phyloP scores from a whole-genome alignment of 768 basidiomycete genomes.

The Boletus vermiculosoides region DNA sequence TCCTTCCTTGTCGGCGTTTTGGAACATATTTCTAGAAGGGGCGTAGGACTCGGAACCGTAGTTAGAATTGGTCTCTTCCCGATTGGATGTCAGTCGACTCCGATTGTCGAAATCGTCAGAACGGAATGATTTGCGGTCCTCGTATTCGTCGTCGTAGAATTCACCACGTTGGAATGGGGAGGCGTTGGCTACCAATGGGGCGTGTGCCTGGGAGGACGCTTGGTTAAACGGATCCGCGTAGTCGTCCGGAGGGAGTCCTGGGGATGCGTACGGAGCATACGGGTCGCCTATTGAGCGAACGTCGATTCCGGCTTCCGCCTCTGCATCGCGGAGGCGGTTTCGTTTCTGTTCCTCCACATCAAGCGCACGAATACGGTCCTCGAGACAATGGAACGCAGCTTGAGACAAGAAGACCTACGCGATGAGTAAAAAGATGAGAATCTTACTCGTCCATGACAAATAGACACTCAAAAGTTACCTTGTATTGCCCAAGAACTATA shows the following conservation, averaged over 20 bases:
- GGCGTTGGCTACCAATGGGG: constrained; percentile 82
- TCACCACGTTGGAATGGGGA: constrained; percentile 80
- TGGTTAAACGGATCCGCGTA: constrained; percentile 54
- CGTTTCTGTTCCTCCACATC: constrained; percentile 88
- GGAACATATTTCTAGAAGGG: constrained; percentile 95
- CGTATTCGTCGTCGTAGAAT: constrained; percentile 75
- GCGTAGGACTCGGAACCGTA: constrained; percentile 93
- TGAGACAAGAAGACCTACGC: constrained; percentile 86
- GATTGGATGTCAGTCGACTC: constrained; percentile 73
- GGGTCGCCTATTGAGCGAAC: constrained; percentile 60
- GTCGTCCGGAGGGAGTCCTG: constrained; percentile 42
- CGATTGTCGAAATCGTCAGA: constrained; percentile 80
- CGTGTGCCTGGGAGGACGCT: constrained; percentile 58
- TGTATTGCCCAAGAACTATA: constrained; percentile 77
- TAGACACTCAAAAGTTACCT: constrained; percentile 49
- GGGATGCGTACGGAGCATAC: constrained; percentile 73
- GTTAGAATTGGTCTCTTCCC: constrained; percentile 76
- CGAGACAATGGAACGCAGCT: constrained; percentile 79
- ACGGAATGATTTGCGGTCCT: constrained; percentile 69
- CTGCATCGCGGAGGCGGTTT: constrained; percentile 72
- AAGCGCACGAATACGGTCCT: constrained; percentile 78
- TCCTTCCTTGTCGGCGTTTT: constrained; percentile 71
- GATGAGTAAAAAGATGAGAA: constrained; percentile 1
- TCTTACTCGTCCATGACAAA: background rate
- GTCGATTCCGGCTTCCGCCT: constrained; percentile 66